Evolutionary conservation across 169 alveolate genomes (phyloP).

Genomic region (Plasmodium billcollinsi): DNA sequence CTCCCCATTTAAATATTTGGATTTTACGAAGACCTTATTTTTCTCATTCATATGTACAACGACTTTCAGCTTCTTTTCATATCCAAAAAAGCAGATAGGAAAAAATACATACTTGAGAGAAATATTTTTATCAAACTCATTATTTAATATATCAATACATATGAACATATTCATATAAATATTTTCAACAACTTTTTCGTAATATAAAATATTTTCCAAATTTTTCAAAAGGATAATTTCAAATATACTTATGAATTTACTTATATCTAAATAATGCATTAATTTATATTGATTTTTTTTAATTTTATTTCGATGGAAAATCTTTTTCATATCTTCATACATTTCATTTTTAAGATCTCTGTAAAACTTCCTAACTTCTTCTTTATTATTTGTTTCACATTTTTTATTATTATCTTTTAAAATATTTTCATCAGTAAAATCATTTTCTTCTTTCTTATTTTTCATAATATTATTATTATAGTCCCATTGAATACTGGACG

Average conservation of each 20-base stretch:
- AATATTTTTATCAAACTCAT: slow-evolving; percentile 46
- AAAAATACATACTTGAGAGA: slow-evolving; percentile 60
- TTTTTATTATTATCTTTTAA: neutral
- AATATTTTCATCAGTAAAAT: neutral
- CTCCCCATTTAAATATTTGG: neutral
- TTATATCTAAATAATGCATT: slow-evolving; percentile 68
- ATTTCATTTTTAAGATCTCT: slow-evolving; percentile 37
- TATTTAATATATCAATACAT: slow-evolving; percentile 69
- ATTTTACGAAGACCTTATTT: slow-evolving; percentile 27
- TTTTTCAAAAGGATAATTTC: slow-evolving; percentile 68
- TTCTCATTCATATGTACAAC: slow-evolving; percentile 40
- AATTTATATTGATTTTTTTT: slow-evolving; percentile 38
- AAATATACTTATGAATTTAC: slow-evolving; percentile 61
- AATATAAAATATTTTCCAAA: slow-evolving; percentile 56
- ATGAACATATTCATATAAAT: slow-evolving; percentile 74
- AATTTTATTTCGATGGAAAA: slow-evolving; percentile 42
- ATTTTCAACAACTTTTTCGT: slow-evolving; percentile 58
- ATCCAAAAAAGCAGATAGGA: slow-evolving; percentile 33
- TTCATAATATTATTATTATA: neutral
- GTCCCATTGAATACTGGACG: too few species aligned
- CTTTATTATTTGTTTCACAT: slow-evolving; percentile 5
- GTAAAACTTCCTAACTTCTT: slow-evolving; percentile 41
- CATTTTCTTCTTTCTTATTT: neutral
- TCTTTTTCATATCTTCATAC: slow-evolving; percentile 71
- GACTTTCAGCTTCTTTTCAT: slow-evolving; percentile 6